These are phyloP conservation scores for Chlamydomonas incerta DNA, from an alignment of 139 green algal genomes.

Conservation along the genomic window DNA sequence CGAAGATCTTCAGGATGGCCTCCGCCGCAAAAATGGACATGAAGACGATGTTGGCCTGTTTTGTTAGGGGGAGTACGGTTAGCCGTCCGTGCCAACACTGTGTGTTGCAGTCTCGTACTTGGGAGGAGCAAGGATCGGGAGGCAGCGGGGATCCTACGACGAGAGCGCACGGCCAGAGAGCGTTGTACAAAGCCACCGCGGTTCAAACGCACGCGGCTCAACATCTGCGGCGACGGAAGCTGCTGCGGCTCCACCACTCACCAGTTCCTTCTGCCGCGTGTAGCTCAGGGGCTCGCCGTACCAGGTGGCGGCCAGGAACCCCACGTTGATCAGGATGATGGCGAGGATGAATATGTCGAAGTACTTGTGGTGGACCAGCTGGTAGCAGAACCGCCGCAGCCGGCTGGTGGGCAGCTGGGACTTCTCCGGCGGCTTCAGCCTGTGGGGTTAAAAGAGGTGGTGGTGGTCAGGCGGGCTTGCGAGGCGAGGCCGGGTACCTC, in stretches of 20 bases:
- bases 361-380: constrained; percentile 4
- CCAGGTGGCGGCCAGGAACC: constrained; percentile 66
- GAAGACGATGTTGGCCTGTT: constrained; percentile 70
- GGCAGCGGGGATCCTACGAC: too few species aligned
- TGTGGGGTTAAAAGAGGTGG: background rate
- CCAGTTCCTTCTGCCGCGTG: constrained; percentile 5
- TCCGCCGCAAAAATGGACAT: constrained; percentile 65
- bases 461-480: background rate
- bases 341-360: constrained; percentile 53
- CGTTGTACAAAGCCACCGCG: too few species aligned
- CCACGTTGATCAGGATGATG: constrained; percentile 73
- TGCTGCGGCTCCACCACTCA: background rate
- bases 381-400: background rate
- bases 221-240: too few species aligned
- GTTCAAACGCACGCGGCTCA: too few species aligned
- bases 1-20: constrained; percentile 69
- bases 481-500: too few species aligned
- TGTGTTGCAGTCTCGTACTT: too few species aligned
- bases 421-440: constrained; percentile 69
- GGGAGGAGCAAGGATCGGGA: too few species aligned
- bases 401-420: constrained; percentile 44
- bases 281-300: constrained; percentile 49
- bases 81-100: too few species aligned
- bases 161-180: too few species aligned
- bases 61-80: too few species aligned